phyloP scores from a whole-genome alignment of 73 alveolate genomes.

The Tetrahymena elliotti region DNA sequence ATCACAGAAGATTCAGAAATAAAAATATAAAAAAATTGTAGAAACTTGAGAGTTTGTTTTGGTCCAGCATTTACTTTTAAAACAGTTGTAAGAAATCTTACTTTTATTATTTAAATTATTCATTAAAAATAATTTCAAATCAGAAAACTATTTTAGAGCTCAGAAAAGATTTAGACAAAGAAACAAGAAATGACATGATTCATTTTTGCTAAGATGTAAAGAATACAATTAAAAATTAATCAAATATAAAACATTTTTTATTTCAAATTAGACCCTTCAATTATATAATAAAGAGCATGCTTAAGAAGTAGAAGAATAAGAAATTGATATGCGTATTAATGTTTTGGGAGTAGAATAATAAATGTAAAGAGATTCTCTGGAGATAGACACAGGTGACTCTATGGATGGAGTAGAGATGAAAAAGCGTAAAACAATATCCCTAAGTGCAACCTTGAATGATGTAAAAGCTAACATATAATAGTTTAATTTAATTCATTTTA shows the following conservation, averaged over 20 bases:
- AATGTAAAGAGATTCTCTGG: not conserved
- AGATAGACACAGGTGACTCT: not conserved
- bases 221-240: not conserved
- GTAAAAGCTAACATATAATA: not conserved
- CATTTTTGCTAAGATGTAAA: not conserved
- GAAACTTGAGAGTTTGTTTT: constrained; percentile 9
- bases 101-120: not conserved
- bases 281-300: not conserved
- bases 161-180: not conserved
- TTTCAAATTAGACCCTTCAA: not conserved
- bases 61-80: constrained; percentile 28
- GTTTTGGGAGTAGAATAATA: not conserved
- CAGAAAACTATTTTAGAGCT: not conserved
- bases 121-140: not conserved
- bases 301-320: not conserved
- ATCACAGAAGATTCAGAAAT: not conserved
- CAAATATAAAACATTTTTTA: too few relatives aligned
- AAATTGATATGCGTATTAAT: not conserved
- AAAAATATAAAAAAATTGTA: not conserved
- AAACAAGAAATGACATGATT: not conserved
- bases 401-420: not conserved
- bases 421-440: not conserved
- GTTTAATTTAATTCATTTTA: too few relatives aligned
- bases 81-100: not conserved
- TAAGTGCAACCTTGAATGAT: not conserved